Evolutionary conservation across 768 basidiomycete genomes (phyloP), one percentile per base, ranked within the genome.

Genomic region (Floccularia luteovirens): DNA sequence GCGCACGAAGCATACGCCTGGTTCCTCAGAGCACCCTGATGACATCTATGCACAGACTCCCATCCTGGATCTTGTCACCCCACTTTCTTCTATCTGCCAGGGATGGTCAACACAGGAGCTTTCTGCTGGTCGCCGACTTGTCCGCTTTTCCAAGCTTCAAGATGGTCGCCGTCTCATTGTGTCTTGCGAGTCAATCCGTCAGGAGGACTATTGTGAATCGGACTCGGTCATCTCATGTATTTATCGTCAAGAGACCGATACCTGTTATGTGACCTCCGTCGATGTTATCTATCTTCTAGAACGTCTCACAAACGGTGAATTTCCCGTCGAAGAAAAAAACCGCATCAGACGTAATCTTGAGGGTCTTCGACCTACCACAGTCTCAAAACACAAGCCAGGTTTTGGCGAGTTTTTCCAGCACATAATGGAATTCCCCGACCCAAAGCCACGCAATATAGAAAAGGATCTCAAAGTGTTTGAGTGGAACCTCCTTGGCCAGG

Each of bases 311-410:
- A 79, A 80, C 47, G 89, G 84, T 31, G 72, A 83, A 36, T 93
- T 96, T 54, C 82, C 81, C 22, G 86, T 96, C 35, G 91, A 96
- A 60, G 94, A 97, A 70, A 97, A 94, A 72, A 97, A 97, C 53
- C 72, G 94, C 38, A 94, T 97, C 51, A 71, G 94, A 46, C 75
- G 93, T 42, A 98, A 98, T 60, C 67, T 99, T 22, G 93, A 99
- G 59, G 90, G 88, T 19, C 84, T 96, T 54, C 74, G 82, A 38
- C 94, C 94, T 1, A 83, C 78, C 40, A 96, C 93, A 1, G 80
- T 97, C 3, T 85, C 86, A 21, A 99, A 96, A 66, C 76, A 77
- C 56, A 85, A 88, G 49, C 64, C 74, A 0, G 84, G 80, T 8
- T 82, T 76, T 42, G 87, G 88, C 50, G 69, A 74, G n/a, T 90